Base-by-base conservation (phyloP, 495 filamentous ascomycete species). In the Neurospora sp. region DNA sequence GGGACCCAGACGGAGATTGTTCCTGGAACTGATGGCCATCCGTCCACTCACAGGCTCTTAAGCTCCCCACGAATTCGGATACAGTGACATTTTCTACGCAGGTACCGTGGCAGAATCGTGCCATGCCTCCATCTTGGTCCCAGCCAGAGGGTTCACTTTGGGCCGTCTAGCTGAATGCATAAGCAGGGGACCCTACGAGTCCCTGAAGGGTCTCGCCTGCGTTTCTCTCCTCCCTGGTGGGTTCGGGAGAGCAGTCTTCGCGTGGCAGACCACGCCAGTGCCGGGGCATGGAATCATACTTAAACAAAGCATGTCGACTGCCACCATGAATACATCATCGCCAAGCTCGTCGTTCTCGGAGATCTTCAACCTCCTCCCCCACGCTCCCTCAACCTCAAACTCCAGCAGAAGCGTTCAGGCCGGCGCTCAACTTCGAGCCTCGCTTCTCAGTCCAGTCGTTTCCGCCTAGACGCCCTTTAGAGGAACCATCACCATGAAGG, bases 401-500 rank as follows among this genome's bases (percentile, higher is more conserved):
- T 66, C 23, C 54, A 66, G 54, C 54, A 66, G 27, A 66, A 66
- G 27, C 27, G 27, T 66, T 35, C 54, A 66, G 54, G 14, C 6
- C 54, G 54, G 23, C 54, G 54, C 54, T 35, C 70, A 37, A 59
- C 70, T 69, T n/a, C 42, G 39, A 39, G 23, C 35, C n/a, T 69
- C 70, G 54, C 54, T 35, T 62, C 54, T 31, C 54, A 27, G 46
- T 27, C 46, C 20, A 38, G 37, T 12, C 37, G 5, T 39, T 12
- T 31, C 40, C 48, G 39, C 70, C 18, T 12, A n/a, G 42, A 62
- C 38, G n/a, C 38, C 38, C 69, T 41, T 44, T 72, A 38, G 38
- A 59, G 73, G 42, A 75, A 39, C 23, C 72, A 39, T 31, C 73
- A 75, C 5, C 66, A 79, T 79, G 77, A 80, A 74, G 74, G 27